These are phyloP conservation scores for Hawksworthiomyces lignivorus DNA, from an alignment of 2,329 filamentous ascomycete species.

Conservation along the genomic window DNA sequence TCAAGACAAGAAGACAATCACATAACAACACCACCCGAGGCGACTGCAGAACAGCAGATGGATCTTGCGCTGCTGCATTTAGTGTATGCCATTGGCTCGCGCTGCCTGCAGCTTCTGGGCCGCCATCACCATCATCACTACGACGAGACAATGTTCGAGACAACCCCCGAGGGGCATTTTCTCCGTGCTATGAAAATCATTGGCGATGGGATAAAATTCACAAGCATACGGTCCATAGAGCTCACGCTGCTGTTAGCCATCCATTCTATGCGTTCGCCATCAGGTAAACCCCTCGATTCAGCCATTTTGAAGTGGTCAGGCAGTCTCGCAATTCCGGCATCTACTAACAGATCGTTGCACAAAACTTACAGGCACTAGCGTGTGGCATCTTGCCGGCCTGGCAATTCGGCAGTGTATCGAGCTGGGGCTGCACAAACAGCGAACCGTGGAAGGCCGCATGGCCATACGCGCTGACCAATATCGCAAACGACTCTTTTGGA, in stretches of 20 bases:
- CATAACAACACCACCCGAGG: no score
- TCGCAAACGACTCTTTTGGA: slow-evolving; percentile 9
- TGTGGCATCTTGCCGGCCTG: slow-evolving; percentile 9
- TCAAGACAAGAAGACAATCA: no score
- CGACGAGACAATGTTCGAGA: not conserved
- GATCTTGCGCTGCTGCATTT: slow-evolving; percentile 6
- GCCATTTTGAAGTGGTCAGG: no score
- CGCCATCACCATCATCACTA: no score
- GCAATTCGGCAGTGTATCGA: slow-evolving; percentile 6
- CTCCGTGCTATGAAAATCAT: slow-evolving; percentile 9
- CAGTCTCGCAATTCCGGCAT: no score
- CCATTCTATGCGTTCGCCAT: slow-evolving; percentile 11
- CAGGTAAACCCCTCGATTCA: not conserved
- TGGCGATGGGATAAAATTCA: slow-evolving; percentile 7
- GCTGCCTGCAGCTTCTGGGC: slow-evolving; percentile 7
- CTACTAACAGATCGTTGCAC: not conserved
- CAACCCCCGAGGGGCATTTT: slow-evolving; percentile 10
- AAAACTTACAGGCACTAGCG: not conserved
- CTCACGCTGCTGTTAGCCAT: slow-evolving; percentile 9
- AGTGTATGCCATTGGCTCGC: slow-evolving; percentile 9
- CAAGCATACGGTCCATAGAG: slow-evolving; percentile 8
- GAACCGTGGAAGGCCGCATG: not conserved
- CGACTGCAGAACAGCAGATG: not conserved
- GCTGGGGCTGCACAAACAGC: slow-evolving; percentile 9
- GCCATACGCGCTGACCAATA: not conserved